Evolutionary conservation across 1,139 yeast species (phyloP), one percentile per base, ranked within the genome.

Genomic region (Arxiozyma slooffiae): DNA sequence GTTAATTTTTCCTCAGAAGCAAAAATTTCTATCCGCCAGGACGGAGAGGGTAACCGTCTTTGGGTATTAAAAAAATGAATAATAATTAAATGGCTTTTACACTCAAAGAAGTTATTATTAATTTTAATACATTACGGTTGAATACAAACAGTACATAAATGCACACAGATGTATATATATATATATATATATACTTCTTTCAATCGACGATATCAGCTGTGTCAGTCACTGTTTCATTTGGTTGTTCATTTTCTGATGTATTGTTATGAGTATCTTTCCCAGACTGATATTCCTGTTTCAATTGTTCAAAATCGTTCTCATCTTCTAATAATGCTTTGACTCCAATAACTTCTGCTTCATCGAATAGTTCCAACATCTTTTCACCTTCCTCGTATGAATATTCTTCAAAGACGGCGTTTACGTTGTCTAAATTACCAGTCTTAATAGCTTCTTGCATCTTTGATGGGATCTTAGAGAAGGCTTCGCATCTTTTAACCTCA

Each of bases 321-420:
- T 86, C 84, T 60, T 87, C 92, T 52, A 87, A 70, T 55, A 84
- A 72, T 9, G 85, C 92, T 59, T 80, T 83, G 37, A 92, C 81
- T 38, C 92, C 87, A 60, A 92, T 81, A 26, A 88, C 90, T 7
- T 90, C 92, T 62, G 92, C 83, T 61, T 82, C 80, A 59, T 88
- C 85, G 60, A 92, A 80, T 50, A 80, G 67, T 53, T 83, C 90
- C 59, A 92, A 77, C 9, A 85, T 74, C 24, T 71, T 66, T 66
- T 92, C 97, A 2, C 97, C 97, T 44, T 86, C 90, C 37, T 78
- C 85, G 6, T 90, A 74, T 38, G 80, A 74, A 75, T 87, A 75
- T n/a, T 74, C 73, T 2, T 85, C 95, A 64, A 92, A 85, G 1
- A 87, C 92, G 57, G 81, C 77, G 69, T 92, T 92, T 52, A 92